phyloP scores from a whole-genome alignment of 805 yeast genomes.

The Cyberlindnera americana region DNA sequence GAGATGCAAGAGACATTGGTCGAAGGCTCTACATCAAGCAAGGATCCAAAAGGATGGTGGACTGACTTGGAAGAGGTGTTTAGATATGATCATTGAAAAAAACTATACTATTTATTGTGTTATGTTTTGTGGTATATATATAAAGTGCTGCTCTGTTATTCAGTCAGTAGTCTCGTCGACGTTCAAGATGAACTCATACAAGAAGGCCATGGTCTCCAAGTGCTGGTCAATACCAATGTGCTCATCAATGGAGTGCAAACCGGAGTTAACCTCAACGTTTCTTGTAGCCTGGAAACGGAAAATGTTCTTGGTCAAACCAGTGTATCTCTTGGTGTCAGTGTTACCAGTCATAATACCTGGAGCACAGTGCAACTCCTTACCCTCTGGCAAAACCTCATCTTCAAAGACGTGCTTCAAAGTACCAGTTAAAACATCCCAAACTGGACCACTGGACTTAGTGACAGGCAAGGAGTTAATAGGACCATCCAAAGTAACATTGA shows the following conservation, averaged over 20 bases:
- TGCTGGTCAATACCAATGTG: conserved; percentile 47
- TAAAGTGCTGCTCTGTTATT: no score
- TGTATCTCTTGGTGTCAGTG: conserved; percentile 67
- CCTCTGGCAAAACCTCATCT: conserved; percentile 42
- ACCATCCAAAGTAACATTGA: conserved; percentile 24
- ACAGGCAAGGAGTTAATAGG: conserved; percentile 19
- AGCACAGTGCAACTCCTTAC: conserved; percentile 37
- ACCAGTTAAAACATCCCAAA: conserved; percentile 23
- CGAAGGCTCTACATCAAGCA: conserved; percentile 35
- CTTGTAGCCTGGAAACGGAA: conserved; percentile 57
- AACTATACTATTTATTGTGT: no score
- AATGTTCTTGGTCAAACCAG: conserved; percentile 57
- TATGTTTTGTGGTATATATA: no score
- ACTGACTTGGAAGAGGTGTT: conserved; percentile 35
- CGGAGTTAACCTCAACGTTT: conserved; percentile 30
- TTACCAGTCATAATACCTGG: conserved; percentile 55
- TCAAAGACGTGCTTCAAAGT: conserved; percentile 18
- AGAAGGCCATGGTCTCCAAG: conserved; percentile 48
- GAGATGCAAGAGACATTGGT: conserved; percentile 37
- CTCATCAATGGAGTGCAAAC: conserved; percentile 58
- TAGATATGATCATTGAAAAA: conserved; percentile 31
- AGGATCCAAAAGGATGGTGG: conserved; percentile 41
- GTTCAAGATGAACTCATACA: conserved; percentile 44
- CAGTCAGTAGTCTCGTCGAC: conserved; percentile 31
- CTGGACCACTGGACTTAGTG: conserved; percentile 13